Conservation (phyloP, 2,329 filamentous ascomycete species). For the Akanthomyces lecanii region DNA sequence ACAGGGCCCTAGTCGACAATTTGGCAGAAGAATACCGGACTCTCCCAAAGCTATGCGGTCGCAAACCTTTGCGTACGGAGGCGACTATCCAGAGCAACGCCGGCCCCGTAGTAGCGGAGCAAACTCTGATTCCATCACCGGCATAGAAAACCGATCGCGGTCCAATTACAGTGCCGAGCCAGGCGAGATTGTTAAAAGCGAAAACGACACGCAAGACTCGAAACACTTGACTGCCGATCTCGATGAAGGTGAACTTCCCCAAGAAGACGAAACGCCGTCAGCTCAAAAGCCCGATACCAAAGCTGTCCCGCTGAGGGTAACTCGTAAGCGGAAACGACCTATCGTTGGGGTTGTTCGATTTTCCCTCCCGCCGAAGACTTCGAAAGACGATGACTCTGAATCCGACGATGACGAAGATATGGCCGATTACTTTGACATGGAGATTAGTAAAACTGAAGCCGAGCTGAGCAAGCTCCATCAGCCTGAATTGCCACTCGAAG, state of each 20-base stretch:
- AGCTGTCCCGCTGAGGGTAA: constrained; percentile 12
- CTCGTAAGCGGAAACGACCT: constrained; percentile 27
- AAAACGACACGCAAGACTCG: constrained; percentile 31
- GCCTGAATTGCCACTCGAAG: constrained; percentile 33
- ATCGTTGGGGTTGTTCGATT: constrained; percentile 34
- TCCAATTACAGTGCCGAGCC: constrained; percentile 43
- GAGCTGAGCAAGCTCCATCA: constrained; percentile 45
- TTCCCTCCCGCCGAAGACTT: constrained; percentile 36
- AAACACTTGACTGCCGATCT: not conserved
- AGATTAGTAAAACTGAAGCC: constrained; percentile 49
- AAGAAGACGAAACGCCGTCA: constrained; percentile 9
- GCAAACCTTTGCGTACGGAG: constrained; percentile 44
- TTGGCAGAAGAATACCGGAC: constrained; percentile 46
- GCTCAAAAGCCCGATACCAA: constrained; percentile 6
- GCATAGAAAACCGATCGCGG: constrained; percentile 33
- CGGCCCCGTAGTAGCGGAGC: constrained; percentile 52
- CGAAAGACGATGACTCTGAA: constrained; percentile 35
- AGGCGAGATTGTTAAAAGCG: constrained; percentile 42
- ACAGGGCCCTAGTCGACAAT: not conserved
- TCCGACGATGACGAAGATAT: constrained; percentile 58
- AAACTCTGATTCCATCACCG: constrained; percentile 38
- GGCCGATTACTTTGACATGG: constrained; percentile 50
- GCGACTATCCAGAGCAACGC: constrained; percentile 38
- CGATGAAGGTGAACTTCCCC: constrained; percentile 19
- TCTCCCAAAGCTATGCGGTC: constrained; percentile 50